These are phyloP conservation scores for Terfezia claveryi DNA, from an alignment of 495 filamentous ascomycete genomes.

Conservation along the genomic window DNA sequence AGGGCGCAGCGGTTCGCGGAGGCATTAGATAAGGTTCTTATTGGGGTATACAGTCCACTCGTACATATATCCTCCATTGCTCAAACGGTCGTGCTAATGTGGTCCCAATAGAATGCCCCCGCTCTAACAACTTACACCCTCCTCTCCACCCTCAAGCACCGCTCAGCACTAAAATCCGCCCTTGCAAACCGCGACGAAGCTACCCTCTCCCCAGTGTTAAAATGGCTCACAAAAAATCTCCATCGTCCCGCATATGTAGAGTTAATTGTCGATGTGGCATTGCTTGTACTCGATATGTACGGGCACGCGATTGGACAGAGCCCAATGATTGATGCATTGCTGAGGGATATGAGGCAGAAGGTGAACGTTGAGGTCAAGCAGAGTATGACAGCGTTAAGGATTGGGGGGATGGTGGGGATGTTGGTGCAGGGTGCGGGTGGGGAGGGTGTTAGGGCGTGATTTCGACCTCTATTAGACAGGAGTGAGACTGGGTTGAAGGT, in stretches of 20 bases:
- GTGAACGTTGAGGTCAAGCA: slow-evolving; percentile 61
- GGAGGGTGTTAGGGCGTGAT: not conserved
- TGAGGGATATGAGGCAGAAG: slow-evolving; percentile 39
- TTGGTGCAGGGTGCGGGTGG: slow-evolving; percentile 26
- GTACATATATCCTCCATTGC: not conserved
- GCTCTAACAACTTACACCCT: slow-evolving; percentile 43
- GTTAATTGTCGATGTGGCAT: slow-evolving; percentile 54
- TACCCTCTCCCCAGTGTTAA: slow-evolving; percentile 56
- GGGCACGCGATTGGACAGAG: slow-evolving; percentile 55
- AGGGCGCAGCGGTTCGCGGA: slow-evolving; percentile 52
- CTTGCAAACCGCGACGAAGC: slow-evolving; percentile 65
- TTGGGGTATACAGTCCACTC: slow-evolving; percentile 13
- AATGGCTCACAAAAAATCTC: slow-evolving; percentile 62
- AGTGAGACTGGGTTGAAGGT: no score
- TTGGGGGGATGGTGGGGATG: slow-evolving; percentile 67
- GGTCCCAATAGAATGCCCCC: slow-evolving; percentile 23
- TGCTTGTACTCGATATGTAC: slow-evolving; percentile 42
- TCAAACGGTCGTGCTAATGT: not conserved
- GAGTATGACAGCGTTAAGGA: slow-evolving; percentile 54
- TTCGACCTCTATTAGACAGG: no score
- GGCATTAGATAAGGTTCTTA: slow-evolving; percentile 60
- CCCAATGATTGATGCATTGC: slow-evolving; percentile 41
- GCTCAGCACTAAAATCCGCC: slow-evolving; percentile 64
- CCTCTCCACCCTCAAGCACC: slow-evolving; percentile 63
- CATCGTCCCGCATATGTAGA: slow-evolving; percentile 53